Percentiles rank a stretch among this genome's conserved stretches.
These are phyloP conservation scores for Magnusiomyces sp. DNA, from an alignment of 1,139 yeast species.

Conservation along the genomic window DNA sequence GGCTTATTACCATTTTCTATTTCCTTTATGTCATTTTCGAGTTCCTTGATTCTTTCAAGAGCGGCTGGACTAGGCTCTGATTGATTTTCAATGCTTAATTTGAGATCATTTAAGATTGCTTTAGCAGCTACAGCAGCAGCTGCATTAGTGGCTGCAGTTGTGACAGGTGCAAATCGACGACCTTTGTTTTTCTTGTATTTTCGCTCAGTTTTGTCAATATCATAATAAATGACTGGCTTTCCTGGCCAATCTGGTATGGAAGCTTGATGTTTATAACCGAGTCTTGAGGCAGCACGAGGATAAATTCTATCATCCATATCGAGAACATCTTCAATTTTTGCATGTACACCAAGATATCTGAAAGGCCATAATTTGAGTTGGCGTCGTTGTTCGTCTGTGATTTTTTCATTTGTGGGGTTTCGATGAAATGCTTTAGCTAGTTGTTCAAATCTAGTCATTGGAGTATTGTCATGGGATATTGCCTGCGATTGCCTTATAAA, in stretches of 20 bases:
- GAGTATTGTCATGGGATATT: no score
- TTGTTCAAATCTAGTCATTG: constrained; percentile 52
- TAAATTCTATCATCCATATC: constrained; percentile 75
- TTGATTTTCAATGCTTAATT: no score
- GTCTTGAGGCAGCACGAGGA: constrained; percentile 71
- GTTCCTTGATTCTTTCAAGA: constrained; percentile 18
- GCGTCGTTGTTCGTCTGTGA: constrained; percentile 32
- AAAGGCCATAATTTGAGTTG: constrained; percentile 51
- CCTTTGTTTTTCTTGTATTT: constrained; percentile 18
- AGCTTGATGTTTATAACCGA: constrained; percentile 72
- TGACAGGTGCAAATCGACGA: constrained; percentile 4
- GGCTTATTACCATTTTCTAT: constrained; percentile 56
- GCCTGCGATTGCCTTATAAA: no score
- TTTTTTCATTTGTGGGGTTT: constrained; percentile 15
- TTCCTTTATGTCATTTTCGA: constrained; percentile 39
- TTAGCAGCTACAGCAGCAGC: background rate
- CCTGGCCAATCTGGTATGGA: constrained; percentile 61
- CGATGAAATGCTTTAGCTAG: constrained; percentile 41
- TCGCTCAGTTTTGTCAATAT: constrained; percentile 25
- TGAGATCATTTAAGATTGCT: no score
- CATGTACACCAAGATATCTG: constrained; percentile 71
- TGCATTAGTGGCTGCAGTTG: constrained; percentile 16
- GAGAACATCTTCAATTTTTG: constrained; percentile 67
- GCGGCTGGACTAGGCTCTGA: constrained; percentile 16
- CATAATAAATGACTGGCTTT: constrained; percentile 63